Conservation (phyloP, 768 basidiomycete genomes). For the Polyporus arcularius region DNA sequence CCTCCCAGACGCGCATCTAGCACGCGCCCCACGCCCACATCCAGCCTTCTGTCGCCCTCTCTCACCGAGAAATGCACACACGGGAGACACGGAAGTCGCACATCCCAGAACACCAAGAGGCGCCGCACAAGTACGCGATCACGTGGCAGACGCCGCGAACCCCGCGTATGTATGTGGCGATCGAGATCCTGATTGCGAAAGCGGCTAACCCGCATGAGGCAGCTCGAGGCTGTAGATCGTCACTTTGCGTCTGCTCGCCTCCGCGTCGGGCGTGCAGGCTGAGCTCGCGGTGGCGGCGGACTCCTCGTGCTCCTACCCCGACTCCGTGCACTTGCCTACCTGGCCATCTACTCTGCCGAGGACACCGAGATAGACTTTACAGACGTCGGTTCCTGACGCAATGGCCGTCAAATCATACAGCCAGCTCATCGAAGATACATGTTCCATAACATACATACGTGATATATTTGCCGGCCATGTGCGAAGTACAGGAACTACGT, state of each 20-base stretch:
- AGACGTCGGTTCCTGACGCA: background rate
- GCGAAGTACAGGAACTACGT: too few species aligned
- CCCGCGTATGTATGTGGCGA: constrained; percentile 2
- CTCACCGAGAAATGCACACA: background rate
- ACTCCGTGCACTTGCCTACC: background rate
- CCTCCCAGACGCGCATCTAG: background rate
- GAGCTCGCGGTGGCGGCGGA: too few species aligned
- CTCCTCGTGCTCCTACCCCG: background rate
- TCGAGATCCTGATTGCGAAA: constrained; percentile 13
- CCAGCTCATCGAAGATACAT: background rate
- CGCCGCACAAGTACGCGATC: constrained; percentile 15
- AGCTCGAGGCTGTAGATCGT: background rate
- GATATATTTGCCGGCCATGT: background rate
- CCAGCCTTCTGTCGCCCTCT: background rate
- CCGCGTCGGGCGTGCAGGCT: too few species aligned
- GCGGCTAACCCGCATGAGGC: background rate
- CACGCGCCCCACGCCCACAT: background rate
- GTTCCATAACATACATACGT: too few species aligned
- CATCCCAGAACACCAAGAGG: background rate
- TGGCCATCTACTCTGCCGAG: too few species aligned
- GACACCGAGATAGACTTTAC: background rate
- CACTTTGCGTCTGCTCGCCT: background rate
- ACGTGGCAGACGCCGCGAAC: constrained; percentile 10
- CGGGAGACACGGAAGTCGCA: background rate
- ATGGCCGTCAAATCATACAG: background rate